These are phyloP conservation scores for Eucalyptus curtisii DNA, from an alignment of 345 rosid species.

Conservation along the genomic window DNA sequence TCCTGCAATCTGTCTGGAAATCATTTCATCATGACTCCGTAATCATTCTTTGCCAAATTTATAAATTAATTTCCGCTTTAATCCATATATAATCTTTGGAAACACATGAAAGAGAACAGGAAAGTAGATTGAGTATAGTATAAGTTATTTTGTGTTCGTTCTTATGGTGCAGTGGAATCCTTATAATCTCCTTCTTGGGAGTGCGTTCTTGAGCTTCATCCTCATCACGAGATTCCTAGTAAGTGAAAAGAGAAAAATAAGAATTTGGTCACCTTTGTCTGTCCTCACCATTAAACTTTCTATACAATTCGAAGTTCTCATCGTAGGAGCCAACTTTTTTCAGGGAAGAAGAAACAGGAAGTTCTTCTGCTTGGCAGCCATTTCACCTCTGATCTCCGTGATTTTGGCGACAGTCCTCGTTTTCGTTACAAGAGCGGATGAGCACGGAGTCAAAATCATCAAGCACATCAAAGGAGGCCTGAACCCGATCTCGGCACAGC, in stretches of 20 bases:
- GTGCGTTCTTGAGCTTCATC: slow-evolving; percentile 51
- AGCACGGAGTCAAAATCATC: slow-evolving; percentile 71
- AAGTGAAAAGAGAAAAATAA: slow-evolving; percentile 2
- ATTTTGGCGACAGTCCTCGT: slow-evolving; percentile 57
- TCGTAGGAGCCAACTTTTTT: neutral
- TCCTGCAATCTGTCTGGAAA: slow-evolving; percentile 48
- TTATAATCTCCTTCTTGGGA: slow-evolving; percentile 36
- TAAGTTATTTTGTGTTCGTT: neutral
- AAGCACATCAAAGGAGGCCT: slow-evolving; percentile 72
- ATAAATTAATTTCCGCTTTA: neutral
- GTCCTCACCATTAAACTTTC: neutral
- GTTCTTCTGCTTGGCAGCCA: slow-evolving; percentile 80
- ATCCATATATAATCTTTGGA: neutral
- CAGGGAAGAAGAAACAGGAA: slow-evolving; percentile 68
- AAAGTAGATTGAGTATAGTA: neutral
- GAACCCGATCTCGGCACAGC: slow-evolving; percentile 61
- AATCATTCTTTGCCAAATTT: slow-evolving; percentile 2
- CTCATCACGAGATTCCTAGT: slow-evolving; percentile 55
- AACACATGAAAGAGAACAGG: neutral
- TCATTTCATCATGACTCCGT: slow-evolving; percentile 54
- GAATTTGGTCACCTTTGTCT: neutral
- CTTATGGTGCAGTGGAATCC: slow-evolving; percentile 45
- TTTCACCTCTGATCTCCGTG: slow-evolving; percentile 76
- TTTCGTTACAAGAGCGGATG: slow-evolving; percentile 67
- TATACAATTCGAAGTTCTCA: neutral